Percentiles rank a stretch among this genome's conserved stretches.
Conservation (phyloP, 371 early-diverging fungal species). For the Mucor sp. region DNA sequence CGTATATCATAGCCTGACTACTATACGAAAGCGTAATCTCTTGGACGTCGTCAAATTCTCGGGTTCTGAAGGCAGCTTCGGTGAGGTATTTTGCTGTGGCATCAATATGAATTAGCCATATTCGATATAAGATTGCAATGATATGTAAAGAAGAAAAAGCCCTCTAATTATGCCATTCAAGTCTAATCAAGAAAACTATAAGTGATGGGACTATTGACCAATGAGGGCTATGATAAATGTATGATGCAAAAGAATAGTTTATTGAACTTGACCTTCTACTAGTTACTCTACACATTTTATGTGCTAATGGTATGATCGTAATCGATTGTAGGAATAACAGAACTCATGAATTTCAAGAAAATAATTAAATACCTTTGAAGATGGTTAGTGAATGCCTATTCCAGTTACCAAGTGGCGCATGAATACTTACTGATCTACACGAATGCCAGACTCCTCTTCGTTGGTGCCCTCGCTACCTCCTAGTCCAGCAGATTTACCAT, state of each 20-base stretch:
- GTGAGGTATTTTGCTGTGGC: too few relatives aligned
- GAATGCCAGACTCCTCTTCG: slow-evolving; percentile 51
- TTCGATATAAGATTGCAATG: too few relatives aligned
- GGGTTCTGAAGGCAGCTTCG: too few relatives aligned
- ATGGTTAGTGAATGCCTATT: background rate
- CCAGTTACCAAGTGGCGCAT: background rate
- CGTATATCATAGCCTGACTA: too few relatives aligned
- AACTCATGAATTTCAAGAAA: slow-evolving; percentile 95
- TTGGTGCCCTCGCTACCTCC: slow-evolving; percentile 4
- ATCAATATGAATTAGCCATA: too few relatives aligned
- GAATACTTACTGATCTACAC: slow-evolving; percentile 88
- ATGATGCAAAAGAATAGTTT: background rate
- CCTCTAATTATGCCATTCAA: too few relatives aligned
- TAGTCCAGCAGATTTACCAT: slow-evolving; percentile 36
- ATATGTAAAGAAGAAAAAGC: too few relatives aligned
- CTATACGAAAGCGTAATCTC: too few relatives aligned
- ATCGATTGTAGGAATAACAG: slow-evolving; percentile 96
- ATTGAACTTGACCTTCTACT: background rate
- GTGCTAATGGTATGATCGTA: slow-evolving; percentile 90
- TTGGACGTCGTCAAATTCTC: too few relatives aligned
- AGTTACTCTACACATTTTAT: slow-evolving; percentile 7
- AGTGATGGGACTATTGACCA: too few relatives aligned
- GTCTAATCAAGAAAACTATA: too few relatives aligned
- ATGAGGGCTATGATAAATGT: too few relatives aligned
- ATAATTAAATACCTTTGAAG: slow-evolving; percentile 76